Evolutionary conservation across 768 basidiomycete species (phyloP), one percentile per base, ranked within the genome.

Genomic region (Serendipita sp.): DNA sequence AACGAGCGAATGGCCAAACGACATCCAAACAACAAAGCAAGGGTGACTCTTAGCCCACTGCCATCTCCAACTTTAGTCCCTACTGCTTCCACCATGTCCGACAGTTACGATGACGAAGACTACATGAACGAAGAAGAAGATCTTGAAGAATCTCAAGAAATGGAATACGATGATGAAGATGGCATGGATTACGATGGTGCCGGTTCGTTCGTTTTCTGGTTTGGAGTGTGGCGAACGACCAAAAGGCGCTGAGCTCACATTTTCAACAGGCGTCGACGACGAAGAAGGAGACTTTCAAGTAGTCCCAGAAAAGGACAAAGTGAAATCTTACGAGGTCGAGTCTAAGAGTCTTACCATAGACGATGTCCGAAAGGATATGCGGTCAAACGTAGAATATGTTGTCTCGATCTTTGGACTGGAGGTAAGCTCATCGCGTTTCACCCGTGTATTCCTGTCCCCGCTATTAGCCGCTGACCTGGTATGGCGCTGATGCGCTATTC

Each of bases 331-430:
- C 71, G 91, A 96, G 69, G 82, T 96, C 46, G 85, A 90, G n/a
- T 88, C 84, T 71, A 83, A 87, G 64, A 80, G 86, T 11, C 81
- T 94, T 62, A 81, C 80, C 64, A 83, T 89, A 70, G 69, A 74
- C 3, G 83, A 84, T 27, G 83, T 99, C 62, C 85, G 88, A 77
- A 82, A 80, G 67, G 81, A 84, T 68, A 91, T 96, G 83, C 76
- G 78, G 65, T 72, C 76, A 63, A 90, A 94, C 70, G 77, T 92
- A 48, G 88, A 89, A n/a, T 84, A 93, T 73, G 88, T 97, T 66
- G 81, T 84, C 69, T 84, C 85, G 23, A 86, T 98, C 67, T 84
- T 94, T 36, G 90, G 91, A 31, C 85, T 94, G 60, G 87, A 95
- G 66, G 93, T 94, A 71, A 73, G 91, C 81, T 5, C n/a, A 40